These are phyloP conservation scores for Penicillium lividum DNA, from an alignment of 495 filamentous ascomycete species.

Conservation along the genomic window DNA sequence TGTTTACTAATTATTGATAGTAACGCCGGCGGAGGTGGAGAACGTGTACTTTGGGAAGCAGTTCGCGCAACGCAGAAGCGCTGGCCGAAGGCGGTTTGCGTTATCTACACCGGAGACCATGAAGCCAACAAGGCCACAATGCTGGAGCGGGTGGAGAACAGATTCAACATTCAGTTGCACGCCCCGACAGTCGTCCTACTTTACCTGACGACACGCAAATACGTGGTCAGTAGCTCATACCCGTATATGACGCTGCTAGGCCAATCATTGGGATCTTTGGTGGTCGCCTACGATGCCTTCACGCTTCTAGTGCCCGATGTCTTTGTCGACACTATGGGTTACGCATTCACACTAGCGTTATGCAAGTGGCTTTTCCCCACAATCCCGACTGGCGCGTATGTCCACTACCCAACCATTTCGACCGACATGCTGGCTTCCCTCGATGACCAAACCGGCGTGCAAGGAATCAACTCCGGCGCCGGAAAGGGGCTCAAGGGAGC, in stretches of 20 bases:
- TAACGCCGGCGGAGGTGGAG: conserved; percentile 94
- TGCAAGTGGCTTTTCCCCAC: conserved; percentile 78
- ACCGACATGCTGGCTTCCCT: conserved; percentile 95
- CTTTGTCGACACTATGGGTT: conserved; percentile 97
- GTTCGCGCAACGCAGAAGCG: conserved; percentile 86
- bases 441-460: conserved; percentile 60
- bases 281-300: conserved; percentile 93
- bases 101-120: conserved; percentile 94
- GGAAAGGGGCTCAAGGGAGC: conserved; percentile 67
- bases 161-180: conserved; percentile 91
- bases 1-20: conserved; percentile 39
- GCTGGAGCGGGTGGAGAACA: conserved; percentile 74
- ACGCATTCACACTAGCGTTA: conserved; percentile 84
- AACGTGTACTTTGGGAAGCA: conserved; percentile 95
- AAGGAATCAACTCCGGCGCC: conserved; percentile 81
- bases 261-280: conserved; percentile 82
- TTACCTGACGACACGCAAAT: conserved; percentile 84
- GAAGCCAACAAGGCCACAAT: conserved; percentile 79
- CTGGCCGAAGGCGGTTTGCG: conserved; percentile 84
- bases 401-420: conserved; percentile 97
- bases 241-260: conserved; percentile 94
- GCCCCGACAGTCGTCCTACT: conserved; percentile 81
- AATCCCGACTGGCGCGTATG: conserved; percentile 88
- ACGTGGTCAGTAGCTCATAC: conserved; percentile 79
- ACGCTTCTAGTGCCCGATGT: conserved; percentile 87